A percentile compares a stretch with the other conserved stretches of the same genome.
Evolutionary conservation across 1,139 yeast genomes (phyloP).

Genomic region (Hansenula lynferdii): DNA sequence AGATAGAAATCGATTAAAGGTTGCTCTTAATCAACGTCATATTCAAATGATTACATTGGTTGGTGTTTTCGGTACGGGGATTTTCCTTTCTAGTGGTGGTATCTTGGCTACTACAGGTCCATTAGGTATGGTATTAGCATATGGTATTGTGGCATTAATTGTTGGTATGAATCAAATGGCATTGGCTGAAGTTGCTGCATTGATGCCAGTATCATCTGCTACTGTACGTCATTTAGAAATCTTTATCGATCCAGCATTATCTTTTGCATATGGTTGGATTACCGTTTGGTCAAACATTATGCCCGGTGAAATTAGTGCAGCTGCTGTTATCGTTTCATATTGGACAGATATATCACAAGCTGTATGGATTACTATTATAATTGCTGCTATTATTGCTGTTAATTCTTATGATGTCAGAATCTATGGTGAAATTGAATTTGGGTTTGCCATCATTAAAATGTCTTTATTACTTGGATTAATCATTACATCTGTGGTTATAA

Average conservation of each 20-base stretch:
- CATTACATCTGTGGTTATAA: slow-evolving; percentile 52
- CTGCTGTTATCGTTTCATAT: slow-evolving; percentile 57
- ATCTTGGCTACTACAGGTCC: slow-evolving; percentile 70
- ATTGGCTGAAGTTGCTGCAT: slow-evolving; percentile 59
- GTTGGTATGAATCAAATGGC: slow-evolving; percentile 63
- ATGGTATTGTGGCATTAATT: slow-evolving; percentile 56
- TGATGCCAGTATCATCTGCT: slow-evolving; percentile 39
- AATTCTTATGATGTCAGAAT: slow-evolving; percentile 63
- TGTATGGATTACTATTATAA: slow-evolving; percentile 58
- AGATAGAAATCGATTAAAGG: slow-evolving; percentile 47
- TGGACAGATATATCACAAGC: slow-evolving; percentile 63
- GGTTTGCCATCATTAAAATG: slow-evolving; percentile 51
- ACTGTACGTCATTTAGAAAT: slow-evolving; percentile 1
- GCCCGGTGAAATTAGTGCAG: slow-evolving; percentile 72
- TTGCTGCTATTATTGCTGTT: slow-evolving; percentile 43
- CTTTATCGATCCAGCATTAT: slow-evolving; percentile 64
- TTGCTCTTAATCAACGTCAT: slow-evolving; percentile 62
- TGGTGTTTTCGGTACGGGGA: slow-evolving; percentile 74
- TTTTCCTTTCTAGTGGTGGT: slow-evolving; percentile 65
- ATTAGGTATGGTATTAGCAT: slow-evolving; percentile 64
- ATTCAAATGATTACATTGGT: slow-evolving; percentile 77
- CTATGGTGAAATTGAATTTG: slow-evolving; percentile 61
- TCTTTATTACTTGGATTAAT: slow-evolving; percentile 59
- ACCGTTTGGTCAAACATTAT: slow-evolving; percentile 68
- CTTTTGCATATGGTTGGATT: slow-evolving; percentile 67